Conservation (phyloP, 768 basidiomycete species). For the Tulasnella sp. region DNA sequence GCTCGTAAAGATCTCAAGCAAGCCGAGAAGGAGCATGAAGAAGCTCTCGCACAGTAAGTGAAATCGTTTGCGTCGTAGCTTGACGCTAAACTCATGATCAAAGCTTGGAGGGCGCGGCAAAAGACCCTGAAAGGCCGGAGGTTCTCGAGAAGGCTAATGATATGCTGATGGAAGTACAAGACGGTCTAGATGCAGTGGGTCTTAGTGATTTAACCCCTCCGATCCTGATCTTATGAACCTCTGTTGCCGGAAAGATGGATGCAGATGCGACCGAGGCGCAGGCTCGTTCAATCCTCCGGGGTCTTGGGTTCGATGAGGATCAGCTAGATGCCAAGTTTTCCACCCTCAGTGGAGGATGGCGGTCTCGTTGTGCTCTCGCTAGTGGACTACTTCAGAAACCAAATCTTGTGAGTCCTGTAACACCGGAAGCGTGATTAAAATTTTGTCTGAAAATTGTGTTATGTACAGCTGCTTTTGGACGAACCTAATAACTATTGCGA, state of each 20-base stretch:
- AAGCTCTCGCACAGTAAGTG: conserved; percentile 15
- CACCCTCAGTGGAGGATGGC: conserved; percentile 54
- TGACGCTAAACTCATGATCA: not conserved
- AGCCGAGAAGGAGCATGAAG: conserved; percentile 33
- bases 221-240: not conserved
- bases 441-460: no score
- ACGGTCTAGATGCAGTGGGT: conserved; percentile 23
- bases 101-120: not conserved
- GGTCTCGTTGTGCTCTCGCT: conserved; percentile 47
- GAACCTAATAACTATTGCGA: conserved; percentile 32
- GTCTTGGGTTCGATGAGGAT: conserved; percentile 44
- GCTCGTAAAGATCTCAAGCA: conserved; percentile 42
- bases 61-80: not conserved
- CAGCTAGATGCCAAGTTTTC: conserved; percentile 29
- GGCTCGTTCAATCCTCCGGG: conserved; percentile 42
- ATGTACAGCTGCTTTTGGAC: conserved; percentile 11
- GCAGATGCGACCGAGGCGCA: conserved; percentile 21
- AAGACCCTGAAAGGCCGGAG: not conserved
- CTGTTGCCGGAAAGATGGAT: conserved; percentile 17
- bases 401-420: conserved; percentile 24
- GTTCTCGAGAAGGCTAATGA: conserved; percentile 16
- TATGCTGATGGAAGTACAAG: conserved; percentile 21
- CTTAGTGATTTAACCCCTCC: not conserved
- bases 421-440: no score
- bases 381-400: conserved; percentile 43